These are phyloP conservation scores for Tricholoma terreum DNA, from an alignment of 768 basidiomycete genomes.

Conservation along the genomic window DNA sequence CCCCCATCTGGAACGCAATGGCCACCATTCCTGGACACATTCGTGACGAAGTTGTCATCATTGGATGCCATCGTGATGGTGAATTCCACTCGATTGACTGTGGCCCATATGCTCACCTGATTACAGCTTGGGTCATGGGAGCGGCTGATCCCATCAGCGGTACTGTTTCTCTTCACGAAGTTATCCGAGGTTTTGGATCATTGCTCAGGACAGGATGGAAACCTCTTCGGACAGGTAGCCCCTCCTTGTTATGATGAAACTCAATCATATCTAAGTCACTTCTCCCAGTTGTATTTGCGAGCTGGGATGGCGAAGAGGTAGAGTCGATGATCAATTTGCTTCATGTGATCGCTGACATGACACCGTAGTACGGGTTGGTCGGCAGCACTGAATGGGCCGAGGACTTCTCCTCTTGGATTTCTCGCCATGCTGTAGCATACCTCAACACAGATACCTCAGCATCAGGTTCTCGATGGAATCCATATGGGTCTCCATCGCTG, in stretches of 20 bases:
- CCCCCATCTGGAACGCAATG: conserved; percentile 90
- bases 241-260: background rate
- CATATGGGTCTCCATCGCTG: conserved; percentile 73
- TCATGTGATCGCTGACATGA: conserved; percentile 4
- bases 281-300: conserved; percentile 55
- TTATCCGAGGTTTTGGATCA: conserved; percentile 70
- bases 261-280: background rate
- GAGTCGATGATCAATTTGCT: conserved; percentile 21
- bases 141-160: conserved; percentile 80
- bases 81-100: conserved; percentile 13
- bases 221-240: conserved; percentile 60
- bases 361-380: conserved; percentile 54
- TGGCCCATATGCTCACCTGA: background rate
- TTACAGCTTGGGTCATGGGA: conserved; percentile 70
- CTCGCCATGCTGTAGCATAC: conserved; percentile 79
- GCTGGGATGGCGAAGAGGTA: conserved; percentile 76
- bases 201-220: conserved; percentile 76
- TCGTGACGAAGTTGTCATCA: conserved; percentile 77
- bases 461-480: conserved; percentile 55
- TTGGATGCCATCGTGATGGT: conserved; percentile 92
- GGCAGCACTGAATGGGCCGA: conserved; percentile 95
- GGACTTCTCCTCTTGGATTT: conserved; percentile 83
- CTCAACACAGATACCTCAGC: conserved; percentile 79
- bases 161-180: conserved; percentile 73
- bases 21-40: conserved; percentile 80